A percentile compares a stretch with the other conserved stretches of the same genome.
Evolutionary conservation across 1,284 basidiomycete genomes (phyloP).

Genomic region (Cryptococcus depauperatus): DNA sequence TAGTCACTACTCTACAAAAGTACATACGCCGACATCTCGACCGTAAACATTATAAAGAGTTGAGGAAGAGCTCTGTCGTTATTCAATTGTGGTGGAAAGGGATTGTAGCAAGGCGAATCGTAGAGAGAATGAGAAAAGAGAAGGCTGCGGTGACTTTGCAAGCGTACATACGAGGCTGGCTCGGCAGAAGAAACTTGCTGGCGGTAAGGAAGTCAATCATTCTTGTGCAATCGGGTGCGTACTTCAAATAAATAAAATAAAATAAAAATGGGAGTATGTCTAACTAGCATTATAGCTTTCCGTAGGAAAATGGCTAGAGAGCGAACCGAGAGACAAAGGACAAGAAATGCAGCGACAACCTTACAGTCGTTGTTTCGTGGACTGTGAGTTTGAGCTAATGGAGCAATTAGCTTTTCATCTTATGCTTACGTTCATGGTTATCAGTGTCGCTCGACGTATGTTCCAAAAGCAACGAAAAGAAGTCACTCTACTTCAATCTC

Average conservation of each 20-base stretch:
- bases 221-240: conserved; percentile 77
- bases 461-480: conserved; percentile 58
- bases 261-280: background rate
- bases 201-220: conserved; percentile 59
- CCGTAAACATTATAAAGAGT: conserved; percentile 66
- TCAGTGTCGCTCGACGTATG: conserved; percentile 66
- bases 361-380: conserved; percentile 85
- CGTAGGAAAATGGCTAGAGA: conserved; percentile 72
- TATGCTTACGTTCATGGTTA: conserved; percentile 4
- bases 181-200: conserved; percentile 66
- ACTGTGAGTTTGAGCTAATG: conserved; percentile 53
- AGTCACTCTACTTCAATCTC: conserved; percentile 83
- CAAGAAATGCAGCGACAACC: conserved; percentile 59
- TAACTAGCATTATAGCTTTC: conserved; percentile 50
- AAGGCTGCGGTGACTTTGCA: conserved; percentile 74
- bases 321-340: conserved; percentile 56
- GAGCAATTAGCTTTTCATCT: background rate
- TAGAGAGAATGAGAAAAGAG: conserved; percentile 57
- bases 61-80: conserved; percentile 67
- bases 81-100: conserved; percentile 94
- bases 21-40: conserved; percentile 83
- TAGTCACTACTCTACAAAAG: conserved; percentile 95
- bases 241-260: background rate
- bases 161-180: conserved; percentile 58
- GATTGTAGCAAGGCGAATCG: conserved; percentile 64